Conservation (phyloP, 1,284 basidiomycete genomes). For the Ceratobasidium sp. region DNA sequence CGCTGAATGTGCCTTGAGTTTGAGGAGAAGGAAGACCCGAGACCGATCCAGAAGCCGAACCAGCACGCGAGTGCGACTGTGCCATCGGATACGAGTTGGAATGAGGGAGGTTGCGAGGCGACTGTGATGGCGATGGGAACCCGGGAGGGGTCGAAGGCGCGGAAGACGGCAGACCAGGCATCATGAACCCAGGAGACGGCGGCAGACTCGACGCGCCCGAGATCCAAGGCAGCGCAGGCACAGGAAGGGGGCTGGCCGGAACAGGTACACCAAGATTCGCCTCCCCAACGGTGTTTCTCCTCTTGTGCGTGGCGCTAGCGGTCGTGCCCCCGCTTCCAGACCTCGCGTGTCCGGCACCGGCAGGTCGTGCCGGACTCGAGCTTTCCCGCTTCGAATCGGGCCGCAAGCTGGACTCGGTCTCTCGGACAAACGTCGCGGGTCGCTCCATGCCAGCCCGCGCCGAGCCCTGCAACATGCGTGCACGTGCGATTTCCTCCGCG, state of each 20-base stretch:
- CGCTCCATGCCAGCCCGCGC: slow-evolving; percentile 33
- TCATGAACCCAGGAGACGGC: neutral
- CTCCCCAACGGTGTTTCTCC: slow-evolving; percentile 30
- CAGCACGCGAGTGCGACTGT: too few species aligned
- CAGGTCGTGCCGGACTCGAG: slow-evolving; percentile 14
- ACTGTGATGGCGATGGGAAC: neutral
- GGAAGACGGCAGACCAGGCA: slow-evolving; percentile 29
- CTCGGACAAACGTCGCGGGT: slow-evolving; percentile 30
- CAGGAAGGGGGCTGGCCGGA: neutral
- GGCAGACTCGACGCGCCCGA: neutral
- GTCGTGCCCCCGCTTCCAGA: neutral
- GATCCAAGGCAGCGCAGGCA: slow-evolving; percentile 11
- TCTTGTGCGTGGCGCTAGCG: slow-evolving; percentile 7
- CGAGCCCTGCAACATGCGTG: slow-evolving; percentile 4
- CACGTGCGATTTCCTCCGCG: slow-evolving; percentile 28
- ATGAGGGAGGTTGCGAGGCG: slow-evolving; percentile 12
- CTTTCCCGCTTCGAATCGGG: neutral
- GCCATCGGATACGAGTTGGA: slow-evolving; percentile 17
- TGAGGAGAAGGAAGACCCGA: neutral
- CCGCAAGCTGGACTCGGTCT: neutral
- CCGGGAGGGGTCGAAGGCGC: slow-evolving; percentile 9
- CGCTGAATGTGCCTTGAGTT: neutral
- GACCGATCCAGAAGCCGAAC: neutral
- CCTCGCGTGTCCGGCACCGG: slow-evolving; percentile 9
- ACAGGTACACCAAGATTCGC: neutral